These are phyloP conservation scores for Volvox africanus DNA, from an alignment of 139 green algal species.

Conservation along the genomic window DNA sequence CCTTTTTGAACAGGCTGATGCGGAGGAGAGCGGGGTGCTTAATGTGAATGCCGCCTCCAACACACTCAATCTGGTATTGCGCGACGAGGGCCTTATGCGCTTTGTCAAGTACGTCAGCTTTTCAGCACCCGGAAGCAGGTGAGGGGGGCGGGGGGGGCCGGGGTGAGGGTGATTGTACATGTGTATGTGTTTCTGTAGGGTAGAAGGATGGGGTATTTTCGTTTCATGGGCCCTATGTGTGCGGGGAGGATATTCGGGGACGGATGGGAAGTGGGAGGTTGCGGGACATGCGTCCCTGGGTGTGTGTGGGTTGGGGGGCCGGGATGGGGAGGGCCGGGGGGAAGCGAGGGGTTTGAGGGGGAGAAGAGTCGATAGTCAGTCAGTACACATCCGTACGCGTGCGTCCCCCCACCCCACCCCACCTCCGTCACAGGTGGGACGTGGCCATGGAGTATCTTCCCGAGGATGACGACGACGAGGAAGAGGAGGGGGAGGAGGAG, in stretches of 20 bases:
- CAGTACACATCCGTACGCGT: too few species aligned
- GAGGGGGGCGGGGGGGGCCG: background rate
- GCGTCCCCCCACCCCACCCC: constrained; percentile 20
- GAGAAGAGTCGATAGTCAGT: too few species aligned
- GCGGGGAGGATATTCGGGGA: background rate
- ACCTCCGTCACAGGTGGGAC: constrained; percentile 63
- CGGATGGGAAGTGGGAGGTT: background rate
- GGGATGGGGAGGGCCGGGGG: background rate
- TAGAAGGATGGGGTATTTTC: background rate
- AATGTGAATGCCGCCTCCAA: constrained; percentile 85
- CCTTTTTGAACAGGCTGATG: constrained; percentile 28
- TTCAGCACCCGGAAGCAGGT: constrained; percentile 58
- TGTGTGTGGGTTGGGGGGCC: background rate
- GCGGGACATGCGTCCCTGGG: too few species aligned
- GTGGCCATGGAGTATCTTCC: constrained; percentile 74
- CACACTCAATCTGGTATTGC: constrained; percentile 86
- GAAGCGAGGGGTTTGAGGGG: background rate
- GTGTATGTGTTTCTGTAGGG: background rate
- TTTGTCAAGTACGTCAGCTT: constrained; percentile 86
- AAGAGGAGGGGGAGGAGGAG: constrained; percentile 11
- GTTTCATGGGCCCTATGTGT: background rate
- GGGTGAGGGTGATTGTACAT: too few species aligned
- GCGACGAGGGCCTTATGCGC: constrained; percentile 84
- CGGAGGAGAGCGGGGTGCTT: constrained; percentile 83
- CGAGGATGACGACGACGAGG: constrained; percentile 61